phyloP scores from a whole-genome alignment of 176 grass and related monocot genomes.

The Raddia guianensis region DNA sequence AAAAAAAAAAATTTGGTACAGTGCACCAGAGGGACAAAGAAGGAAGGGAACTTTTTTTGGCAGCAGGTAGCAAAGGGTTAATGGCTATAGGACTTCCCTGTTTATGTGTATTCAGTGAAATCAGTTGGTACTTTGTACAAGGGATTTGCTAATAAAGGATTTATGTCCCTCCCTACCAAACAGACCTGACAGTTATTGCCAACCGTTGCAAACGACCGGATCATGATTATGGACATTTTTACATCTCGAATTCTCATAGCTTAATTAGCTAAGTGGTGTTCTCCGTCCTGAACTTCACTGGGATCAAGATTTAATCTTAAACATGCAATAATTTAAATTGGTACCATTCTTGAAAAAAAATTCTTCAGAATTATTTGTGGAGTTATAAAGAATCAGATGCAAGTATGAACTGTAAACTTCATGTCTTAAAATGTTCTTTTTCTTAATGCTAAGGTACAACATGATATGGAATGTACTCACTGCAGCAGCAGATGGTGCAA shows the following conservation, averaged over 20 bases:
- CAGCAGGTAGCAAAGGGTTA: no score
- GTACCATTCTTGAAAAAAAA: background rate
- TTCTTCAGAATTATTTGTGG: conserved; percentile 4
- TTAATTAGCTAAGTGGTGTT: background rate
- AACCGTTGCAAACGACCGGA: background rate
- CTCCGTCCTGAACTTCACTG: background rate
- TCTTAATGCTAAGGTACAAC: background rate
- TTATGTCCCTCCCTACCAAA: background rate
- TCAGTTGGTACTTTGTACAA: background rate
- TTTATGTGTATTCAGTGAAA: background rate
- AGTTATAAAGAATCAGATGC: background rate
- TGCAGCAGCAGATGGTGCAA: background rate
- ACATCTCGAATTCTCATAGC: background rate
- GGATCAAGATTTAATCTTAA: background rate
- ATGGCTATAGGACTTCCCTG: no score
- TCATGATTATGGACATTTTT: background rate
- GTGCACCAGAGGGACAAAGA: no score
- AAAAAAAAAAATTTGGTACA: no score
- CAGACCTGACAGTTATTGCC: background rate
- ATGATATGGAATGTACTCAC: conserved; percentile 9
- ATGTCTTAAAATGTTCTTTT: background rate
- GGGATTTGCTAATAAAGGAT: background rate
- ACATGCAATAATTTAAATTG: background rate
- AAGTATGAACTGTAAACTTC: background rate
- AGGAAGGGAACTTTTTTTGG: no score